Conservation (phyloP, 1,284 basidiomycete genomes). For the Chalciporus sp. region DNA sequence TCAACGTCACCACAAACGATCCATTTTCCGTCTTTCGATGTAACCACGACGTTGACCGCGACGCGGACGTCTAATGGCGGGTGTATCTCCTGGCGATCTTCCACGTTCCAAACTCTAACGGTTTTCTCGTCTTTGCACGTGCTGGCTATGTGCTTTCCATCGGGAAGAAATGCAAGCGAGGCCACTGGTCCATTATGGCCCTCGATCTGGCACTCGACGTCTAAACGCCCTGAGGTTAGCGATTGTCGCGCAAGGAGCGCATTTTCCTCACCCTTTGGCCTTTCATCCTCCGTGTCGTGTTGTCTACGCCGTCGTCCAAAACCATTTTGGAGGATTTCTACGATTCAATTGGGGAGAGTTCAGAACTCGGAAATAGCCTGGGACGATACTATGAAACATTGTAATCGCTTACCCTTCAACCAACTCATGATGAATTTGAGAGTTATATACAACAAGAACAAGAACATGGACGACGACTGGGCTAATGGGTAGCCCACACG, state of each 20-base stretch:
- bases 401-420: background rate
- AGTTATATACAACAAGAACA: background rate
- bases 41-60: background rate
- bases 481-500: background rate
- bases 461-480: background rate
- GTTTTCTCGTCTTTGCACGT: conserved; percentile 2
- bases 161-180: conserved; percentile 10
- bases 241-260: background rate
- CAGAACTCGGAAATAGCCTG: background rate
- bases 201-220: background rate
- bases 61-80: conserved; percentile 1
- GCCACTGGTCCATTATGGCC: background rate
- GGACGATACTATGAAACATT: background rate
- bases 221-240: background rate
- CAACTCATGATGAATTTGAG: background rate
- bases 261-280: background rate
- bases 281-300: background rate
- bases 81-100: background rate
- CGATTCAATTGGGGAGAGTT: background rate
- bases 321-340: background rate
- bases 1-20: conserved; percentile 4
- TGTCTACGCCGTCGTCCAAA: background rate
- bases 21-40: conserved; percentile 5
- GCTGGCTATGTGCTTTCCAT: conserved; percentile 3
- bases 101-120: conserved; percentile 7